Evolutionary conservation across 176 grass and related monocot genomes (phyloP).

Genomic region (Saccharum officinarum): DNA sequence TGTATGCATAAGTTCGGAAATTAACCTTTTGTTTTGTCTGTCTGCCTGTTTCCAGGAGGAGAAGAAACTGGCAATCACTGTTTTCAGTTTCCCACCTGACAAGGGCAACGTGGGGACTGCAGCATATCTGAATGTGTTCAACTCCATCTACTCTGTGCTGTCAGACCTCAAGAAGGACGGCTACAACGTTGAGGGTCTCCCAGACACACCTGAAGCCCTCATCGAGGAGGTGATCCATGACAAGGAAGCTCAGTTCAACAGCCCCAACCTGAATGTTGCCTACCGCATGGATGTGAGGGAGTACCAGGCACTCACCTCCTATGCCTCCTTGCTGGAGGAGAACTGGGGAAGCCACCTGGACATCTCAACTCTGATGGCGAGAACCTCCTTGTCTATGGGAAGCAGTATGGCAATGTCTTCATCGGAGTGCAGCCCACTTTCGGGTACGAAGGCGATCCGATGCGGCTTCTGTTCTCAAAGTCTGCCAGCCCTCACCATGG

Average conservation of each 20-base stretch:
- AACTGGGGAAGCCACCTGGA: slow-evolving; percentile 94
- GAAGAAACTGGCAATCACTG: slow-evolving; percentile 88
- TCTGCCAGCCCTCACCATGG: slow-evolving; percentile 97
- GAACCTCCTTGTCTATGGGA: slow-evolving; percentile 90
- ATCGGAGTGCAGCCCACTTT: slow-evolving; percentile 97
- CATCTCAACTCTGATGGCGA: slow-evolving; percentile 96
- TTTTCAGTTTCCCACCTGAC: slow-evolving; percentile 99
- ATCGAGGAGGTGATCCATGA: slow-evolving; percentile 98
- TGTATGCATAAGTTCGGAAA: background rate
- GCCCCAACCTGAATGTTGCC: slow-evolving; percentile 90
- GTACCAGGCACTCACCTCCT: slow-evolving; percentile 82
- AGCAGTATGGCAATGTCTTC: slow-evolving; percentile 97
- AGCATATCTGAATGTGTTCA: slow-evolving; percentile 94
- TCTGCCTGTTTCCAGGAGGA: slow-evolving; percentile 49
- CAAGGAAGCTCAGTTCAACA: slow-evolving; percentile 99
- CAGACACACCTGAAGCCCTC: slow-evolving; percentile 64
- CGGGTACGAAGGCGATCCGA: slow-evolving; percentile 96
- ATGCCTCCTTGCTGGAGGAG: slow-evolving; percentile 85
- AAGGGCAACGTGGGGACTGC: slow-evolving; percentile 95
- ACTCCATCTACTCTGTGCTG: slow-evolving; percentile 87
- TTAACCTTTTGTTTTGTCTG: background rate
- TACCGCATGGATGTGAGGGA: slow-evolving; percentile 88
- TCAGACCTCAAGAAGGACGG: slow-evolving; percentile 69
- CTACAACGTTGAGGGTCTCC: slow-evolving; percentile 90
- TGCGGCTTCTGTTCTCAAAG: slow-evolving; percentile 94